These are phyloP conservation scores for Strigomonas culicis DNA, from an alignment of 208 protist species.

Conservation along the genomic window DNA sequence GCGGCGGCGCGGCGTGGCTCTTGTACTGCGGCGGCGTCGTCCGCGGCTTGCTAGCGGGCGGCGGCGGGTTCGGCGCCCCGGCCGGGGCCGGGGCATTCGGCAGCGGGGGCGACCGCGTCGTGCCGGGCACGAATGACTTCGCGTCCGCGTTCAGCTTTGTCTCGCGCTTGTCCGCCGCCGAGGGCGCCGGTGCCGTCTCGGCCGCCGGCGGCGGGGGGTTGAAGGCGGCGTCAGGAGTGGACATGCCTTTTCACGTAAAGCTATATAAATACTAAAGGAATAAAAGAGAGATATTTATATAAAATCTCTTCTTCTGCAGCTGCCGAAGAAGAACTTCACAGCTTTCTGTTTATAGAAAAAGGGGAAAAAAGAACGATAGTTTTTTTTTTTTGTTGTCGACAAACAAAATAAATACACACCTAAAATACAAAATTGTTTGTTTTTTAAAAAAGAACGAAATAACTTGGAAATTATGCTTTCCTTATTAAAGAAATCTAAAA, in stretches of 20 bases:
- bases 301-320: neutral
- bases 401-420: no score
- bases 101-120: no score
- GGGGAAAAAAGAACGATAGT: no score
- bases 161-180: no score
- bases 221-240: neutral
- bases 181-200: no score
- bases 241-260: neutral
- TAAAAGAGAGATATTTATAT: neutral
- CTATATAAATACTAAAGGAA: neutral
- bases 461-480: neutral
- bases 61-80: no score
- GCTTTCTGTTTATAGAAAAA: no score
- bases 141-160: slow-evolving; percentile 15
- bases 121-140: slow-evolving; percentile 60
- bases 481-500: neutral
- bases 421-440: neutral
- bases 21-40: neutral
- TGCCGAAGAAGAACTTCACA: no score
- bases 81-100: no score
- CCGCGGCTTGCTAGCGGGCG: neutral
- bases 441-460: neutral
- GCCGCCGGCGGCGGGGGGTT: neutral
- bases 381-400: no score
- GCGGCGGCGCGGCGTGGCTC: neutral